Percentiles rank a stretch among this genome's conserved stretches.
Evolutionary conservation across 2,329 filamentous ascomycete genomes (phyloP).

Genomic region (Mariannaea sp.): DNA sequence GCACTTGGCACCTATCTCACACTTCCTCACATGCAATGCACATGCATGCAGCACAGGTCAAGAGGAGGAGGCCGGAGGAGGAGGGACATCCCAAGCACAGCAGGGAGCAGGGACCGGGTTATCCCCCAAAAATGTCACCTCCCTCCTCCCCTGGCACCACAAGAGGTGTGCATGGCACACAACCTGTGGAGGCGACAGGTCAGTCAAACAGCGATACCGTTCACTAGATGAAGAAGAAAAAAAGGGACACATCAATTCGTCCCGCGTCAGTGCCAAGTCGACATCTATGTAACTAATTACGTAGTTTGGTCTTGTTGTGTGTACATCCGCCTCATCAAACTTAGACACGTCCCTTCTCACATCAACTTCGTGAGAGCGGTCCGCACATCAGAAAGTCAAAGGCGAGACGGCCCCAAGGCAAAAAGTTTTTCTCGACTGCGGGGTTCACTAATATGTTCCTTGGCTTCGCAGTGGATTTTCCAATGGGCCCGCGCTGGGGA

Average conservation of each 20-base stretch:
- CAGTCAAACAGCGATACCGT: conserved; percentile 5
- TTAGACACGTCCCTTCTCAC: too few species aligned
- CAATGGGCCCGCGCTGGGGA: conserved; percentile 25
- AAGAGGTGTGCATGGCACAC: conserved; percentile 2
- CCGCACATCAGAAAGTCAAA: not conserved
- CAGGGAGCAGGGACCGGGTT: conserved; percentile 14
- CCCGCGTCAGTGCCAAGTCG: conserved; percentile 3
- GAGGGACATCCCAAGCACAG: not conserved
- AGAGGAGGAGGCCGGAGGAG: conserved; percentile 5
- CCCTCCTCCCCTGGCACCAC: not conserved
- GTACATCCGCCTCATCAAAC: too few species aligned
- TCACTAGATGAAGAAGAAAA: not conserved
- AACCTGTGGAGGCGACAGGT: conserved; percentile 11
- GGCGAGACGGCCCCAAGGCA: conserved; percentile 6
- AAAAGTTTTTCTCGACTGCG: conserved; percentile 34
- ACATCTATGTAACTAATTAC: not conserved
- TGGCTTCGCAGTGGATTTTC: conserved; percentile 26
- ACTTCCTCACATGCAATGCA: conserved; percentile 18
- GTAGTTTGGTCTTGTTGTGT: too few species aligned
- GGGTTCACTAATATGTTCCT: conserved; percentile 31
- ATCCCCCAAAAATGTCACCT: conserved; percentile 2
- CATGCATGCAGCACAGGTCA: conserved; percentile 16
- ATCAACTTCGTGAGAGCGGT: too few species aligned
- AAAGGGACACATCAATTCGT: conserved; percentile 1
- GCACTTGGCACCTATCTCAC: conserved; percentile 2